A percentile compares a stretch with the other conserved stretches of the same genome.
Evolutionary conservation across 75 land plant species (phyloP).

Genomic region (Gnetum montanum): DNA sequence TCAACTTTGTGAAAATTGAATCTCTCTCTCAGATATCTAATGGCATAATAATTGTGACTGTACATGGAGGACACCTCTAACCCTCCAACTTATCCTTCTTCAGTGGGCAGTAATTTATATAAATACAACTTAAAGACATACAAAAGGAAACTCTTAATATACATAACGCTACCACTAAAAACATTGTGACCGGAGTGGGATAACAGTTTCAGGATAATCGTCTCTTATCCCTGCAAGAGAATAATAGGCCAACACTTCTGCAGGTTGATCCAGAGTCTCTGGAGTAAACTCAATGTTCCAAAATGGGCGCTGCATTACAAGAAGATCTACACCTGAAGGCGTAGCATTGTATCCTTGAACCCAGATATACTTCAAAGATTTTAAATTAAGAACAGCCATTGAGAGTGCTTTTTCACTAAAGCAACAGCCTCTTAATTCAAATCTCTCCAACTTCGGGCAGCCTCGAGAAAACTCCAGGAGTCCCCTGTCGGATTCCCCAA

Average conservation of each 20-base stretch:
- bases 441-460: slow-evolving; percentile 25
- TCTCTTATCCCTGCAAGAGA: slow-evolving; percentile 13
- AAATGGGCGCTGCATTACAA: slow-evolving; percentile 19
- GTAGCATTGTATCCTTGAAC: slow-evolving; percentile 23
- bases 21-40: too few species aligned
- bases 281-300: slow-evolving; percentile 32
- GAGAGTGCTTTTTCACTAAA: slow-evolving; percentile 20
- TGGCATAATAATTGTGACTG: too few species aligned
- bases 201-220: slow-evolving; percentile 11
- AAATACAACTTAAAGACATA: too few species aligned
- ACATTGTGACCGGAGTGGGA: too few species aligned
- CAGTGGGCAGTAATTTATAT: too few species aligned
- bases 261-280: slow-evolving; percentile 18
- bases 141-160: too few species aligned
- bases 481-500: slow-evolving; percentile 26
- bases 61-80: too few species aligned
- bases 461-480: slow-evolving; percentile 19
- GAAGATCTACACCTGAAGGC: slow-evolving; percentile 10
- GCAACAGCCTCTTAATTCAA: slow-evolving; percentile 36
- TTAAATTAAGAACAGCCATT: slow-evolving; percentile 2
- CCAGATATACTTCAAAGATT: slow-evolving; percentile 27
- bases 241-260: slow-evolving; percentile 11
- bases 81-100: too few species aligned
- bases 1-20: too few species aligned
- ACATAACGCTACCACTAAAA: too few species aligned